phyloP scores from a whole-genome alignment of 176 grass and related monocot species.

The Rhynchospora pubera region DNA sequence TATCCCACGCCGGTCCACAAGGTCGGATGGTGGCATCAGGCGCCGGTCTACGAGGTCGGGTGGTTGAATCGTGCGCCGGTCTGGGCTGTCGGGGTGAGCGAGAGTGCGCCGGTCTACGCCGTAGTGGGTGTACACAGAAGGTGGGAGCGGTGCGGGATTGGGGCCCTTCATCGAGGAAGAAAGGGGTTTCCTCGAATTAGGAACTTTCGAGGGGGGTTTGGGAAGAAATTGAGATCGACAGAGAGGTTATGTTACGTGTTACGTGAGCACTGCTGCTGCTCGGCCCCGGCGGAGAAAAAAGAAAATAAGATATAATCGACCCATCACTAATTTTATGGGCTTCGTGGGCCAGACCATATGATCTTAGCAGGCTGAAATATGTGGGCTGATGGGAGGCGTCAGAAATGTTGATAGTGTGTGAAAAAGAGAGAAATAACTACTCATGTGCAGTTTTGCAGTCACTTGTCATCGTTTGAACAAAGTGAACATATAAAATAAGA shows the following conservation, averaged over 20 bases:
- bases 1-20: neutral
- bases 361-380: neutral
- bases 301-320: neutral
- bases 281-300: neutral
- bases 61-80: constrained; percentile 51
- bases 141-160: constrained; percentile 32
- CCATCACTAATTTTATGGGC: neutral
- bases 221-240: neutral
- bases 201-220: neutral
- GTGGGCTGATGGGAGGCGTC: neutral
- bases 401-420: no score
- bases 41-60: neutral
- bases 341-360: neutral
- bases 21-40: neutral
- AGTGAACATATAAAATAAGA: no score
- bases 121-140: constrained; percentile 38
- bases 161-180: constrained; percentile 41
- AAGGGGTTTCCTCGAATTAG: constrained; percentile 12
- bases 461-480: no score
- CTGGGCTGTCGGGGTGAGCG: neutral
- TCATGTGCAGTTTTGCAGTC: no score
- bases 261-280: neutral
- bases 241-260: no score
- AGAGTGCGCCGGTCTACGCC: constrained; percentile 51
- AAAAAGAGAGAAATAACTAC: no score